Conservation (phyloP, 371 early-diverging fungal species). For the Blakeslea trispora region DNA sequence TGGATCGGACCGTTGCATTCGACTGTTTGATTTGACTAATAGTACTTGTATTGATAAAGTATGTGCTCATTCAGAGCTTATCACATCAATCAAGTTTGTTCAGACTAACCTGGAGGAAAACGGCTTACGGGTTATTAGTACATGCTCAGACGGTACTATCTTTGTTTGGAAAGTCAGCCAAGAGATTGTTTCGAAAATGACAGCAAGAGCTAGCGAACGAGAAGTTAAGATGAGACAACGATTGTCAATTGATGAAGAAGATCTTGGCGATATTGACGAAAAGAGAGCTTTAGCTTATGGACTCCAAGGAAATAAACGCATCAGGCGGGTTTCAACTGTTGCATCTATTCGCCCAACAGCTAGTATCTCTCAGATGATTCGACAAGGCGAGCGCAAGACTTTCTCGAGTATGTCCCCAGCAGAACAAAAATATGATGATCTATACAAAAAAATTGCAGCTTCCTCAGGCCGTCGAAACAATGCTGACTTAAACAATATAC, state of each 20-base stretch:
- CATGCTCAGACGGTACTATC: constrained; percentile 79
- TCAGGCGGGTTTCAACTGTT: constrained; percentile 33
- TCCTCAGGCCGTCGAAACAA: constrained; percentile 9
- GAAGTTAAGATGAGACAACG: constrained; percentile 15
- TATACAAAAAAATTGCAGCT: constrained; percentile 40
- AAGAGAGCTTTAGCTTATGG: constrained; percentile 12
- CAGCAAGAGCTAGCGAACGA: constrained; percentile 31
- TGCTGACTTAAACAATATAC: constrained; percentile 2
- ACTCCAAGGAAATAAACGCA: constrained; percentile 17
- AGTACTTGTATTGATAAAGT: constrained; percentile 66
- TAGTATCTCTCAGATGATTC: constrained; percentile 49
- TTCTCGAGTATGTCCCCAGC: constrained; percentile 50
- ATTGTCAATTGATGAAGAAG: constrained; percentile 1
- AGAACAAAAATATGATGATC: constrained; percentile 51
- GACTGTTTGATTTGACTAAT: constrained; percentile 72
- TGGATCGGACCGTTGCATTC: constrained; percentile 74
- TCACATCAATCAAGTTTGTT: constrained; percentile 73
- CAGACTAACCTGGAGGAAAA: constrained; percentile 38
- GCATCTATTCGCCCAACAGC: constrained; percentile 35
- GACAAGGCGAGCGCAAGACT: constrained; percentile 45
- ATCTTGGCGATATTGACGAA: constrained; percentile 9
- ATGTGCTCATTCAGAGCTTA: constrained; percentile 76
- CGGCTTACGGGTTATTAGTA: constrained; percentile 64
- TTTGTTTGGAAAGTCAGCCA: constrained; percentile 73
- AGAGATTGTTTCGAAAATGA: constrained; percentile 58